Conservation (phyloP, 371 early-diverging fungal genomes). For the Mucor indicus region DNA sequence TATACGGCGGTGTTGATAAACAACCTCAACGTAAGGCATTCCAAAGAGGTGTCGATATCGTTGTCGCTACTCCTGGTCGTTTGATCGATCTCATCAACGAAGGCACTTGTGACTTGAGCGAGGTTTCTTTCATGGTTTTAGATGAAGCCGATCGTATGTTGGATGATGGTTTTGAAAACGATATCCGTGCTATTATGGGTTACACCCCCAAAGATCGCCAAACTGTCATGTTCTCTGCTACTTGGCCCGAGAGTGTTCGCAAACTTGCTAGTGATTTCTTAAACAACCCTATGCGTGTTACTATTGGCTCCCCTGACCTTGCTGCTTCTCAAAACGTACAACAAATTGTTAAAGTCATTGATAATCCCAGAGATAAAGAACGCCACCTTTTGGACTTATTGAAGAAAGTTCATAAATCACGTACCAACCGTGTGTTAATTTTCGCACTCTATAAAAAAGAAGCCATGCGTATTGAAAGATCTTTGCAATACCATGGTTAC, state of each 20-base stretch:
- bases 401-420: conserved; percentile 74
- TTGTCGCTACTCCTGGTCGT: conserved; percentile 96
- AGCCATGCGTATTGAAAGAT: conserved; percentile 75
- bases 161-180: conserved; percentile 91
- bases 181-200: conserved; percentile 77
- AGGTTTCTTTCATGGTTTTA: conserved; percentile 82
- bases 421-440: conserved; percentile 81
- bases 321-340: conserved; percentile 88
- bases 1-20: conserved; percentile 78
- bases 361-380: conserved; percentile 75
- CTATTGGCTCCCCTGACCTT: conserved; percentile 91
- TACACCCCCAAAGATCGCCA: conserved; percentile 63
- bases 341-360: conserved; percentile 88
- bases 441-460: conserved; percentile 96
- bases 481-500: conserved; percentile 72
- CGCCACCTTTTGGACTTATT: conserved; percentile 76
- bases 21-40: conserved; percentile 55
- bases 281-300: conserved; percentile 84
- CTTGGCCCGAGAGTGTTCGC: conserved; percentile 77
- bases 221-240: conserved; percentile 87
- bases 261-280: conserved; percentile 85
- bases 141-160: conserved; percentile 98
- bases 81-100: conserved; percentile 90
- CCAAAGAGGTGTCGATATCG: conserved; percentile 70
- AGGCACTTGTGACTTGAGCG: conserved; percentile 61